These are phyloP conservation scores for Serendipita sp. DNA, from an alignment of 768 basidiomycete genomes.

Conservation along the genomic window DNA sequence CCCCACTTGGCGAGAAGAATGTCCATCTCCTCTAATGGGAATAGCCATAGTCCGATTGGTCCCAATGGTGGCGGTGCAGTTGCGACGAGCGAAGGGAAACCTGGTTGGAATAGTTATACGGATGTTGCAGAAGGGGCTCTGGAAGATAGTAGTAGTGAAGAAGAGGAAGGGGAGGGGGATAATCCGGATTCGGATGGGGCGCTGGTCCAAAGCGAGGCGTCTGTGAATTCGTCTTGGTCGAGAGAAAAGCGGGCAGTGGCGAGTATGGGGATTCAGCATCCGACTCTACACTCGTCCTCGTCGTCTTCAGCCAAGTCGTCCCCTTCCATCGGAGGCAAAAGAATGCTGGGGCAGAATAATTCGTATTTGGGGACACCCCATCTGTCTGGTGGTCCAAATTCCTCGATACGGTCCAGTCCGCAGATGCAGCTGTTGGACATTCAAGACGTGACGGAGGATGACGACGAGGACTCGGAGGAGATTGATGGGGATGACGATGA, in stretches of 20 bases:
- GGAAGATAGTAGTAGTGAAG: slow-evolving; percentile 21
- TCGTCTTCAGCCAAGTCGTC: not conserved
- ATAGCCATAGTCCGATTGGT: not conserved
- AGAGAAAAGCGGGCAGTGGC: not conserved
- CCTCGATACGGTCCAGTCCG: not conserved
- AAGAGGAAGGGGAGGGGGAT: slow-evolving; percentile 20
- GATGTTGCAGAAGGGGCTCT: slow-evolving; percentile 22
- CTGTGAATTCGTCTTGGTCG: not conserved
- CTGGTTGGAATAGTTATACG: not conserved
- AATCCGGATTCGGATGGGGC: slow-evolving; percentile 5
- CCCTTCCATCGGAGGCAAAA: not conserved
- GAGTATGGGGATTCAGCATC: not conserved
- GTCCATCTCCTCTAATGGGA: not conserved
- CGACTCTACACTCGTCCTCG: slow-evolving; percentile 2
- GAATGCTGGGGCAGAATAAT: not conserved
- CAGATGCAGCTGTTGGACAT: not conserved
- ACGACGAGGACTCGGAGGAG: not conserved
- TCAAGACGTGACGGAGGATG: not conserved
- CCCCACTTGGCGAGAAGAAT: not conserved
- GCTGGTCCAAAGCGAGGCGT: not conserved
- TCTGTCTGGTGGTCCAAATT: not conserved
- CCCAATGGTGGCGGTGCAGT: not conserved
- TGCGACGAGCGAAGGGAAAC: not conserved
- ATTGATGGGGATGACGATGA: not conserved
- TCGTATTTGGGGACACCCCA: not conserved